These are phyloP conservation scores for Panicum hallii DNA, from an alignment of 202 grass and related monocot species.

Conservation along the genomic window DNA sequence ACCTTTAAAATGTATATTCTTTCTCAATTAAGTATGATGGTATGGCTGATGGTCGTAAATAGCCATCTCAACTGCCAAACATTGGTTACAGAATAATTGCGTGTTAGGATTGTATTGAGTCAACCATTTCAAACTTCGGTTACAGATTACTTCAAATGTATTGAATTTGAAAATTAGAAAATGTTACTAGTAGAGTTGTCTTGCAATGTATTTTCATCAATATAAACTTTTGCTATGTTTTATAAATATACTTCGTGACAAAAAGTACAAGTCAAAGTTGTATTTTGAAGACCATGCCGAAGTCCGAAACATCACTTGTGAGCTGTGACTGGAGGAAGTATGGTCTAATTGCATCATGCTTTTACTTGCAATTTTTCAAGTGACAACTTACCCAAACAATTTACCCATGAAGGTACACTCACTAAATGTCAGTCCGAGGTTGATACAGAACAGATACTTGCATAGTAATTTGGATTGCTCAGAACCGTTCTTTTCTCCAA, in stretches of 20 bases:
- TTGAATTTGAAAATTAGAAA: not conserved
- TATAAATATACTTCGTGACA: not conserved
- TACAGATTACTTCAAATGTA: not conserved
- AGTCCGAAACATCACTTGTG: not conserved
- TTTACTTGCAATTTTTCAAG: conserved; percentile 38
- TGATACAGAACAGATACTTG: conserved; percentile 60
- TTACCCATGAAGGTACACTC: conserved; percentile 73
- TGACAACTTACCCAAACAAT: conserved; percentile 37
- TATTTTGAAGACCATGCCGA: not conserved
- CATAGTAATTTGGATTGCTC: conserved; percentile 57
- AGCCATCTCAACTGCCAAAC: conserved; percentile 5
- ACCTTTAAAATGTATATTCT: not conserved
- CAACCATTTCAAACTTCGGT: not conserved
- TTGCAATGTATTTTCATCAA: not conserved
- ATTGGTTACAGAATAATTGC: not conserved
- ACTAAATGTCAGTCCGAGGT: conserved; percentile 82
- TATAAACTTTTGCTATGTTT: not conserved
- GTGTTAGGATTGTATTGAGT: not conserved
- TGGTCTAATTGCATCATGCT: not conserved
- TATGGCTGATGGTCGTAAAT: not conserved
- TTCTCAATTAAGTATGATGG: not conserved
- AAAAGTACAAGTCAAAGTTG: not conserved
- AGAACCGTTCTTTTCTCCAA: conserved; percentile 77
- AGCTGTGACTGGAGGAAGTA: not conserved
- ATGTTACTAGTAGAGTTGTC: not conserved